Conservation (phyloP, 1,139 yeast genomes). For the Lodderomyces metapsilosis region DNA sequence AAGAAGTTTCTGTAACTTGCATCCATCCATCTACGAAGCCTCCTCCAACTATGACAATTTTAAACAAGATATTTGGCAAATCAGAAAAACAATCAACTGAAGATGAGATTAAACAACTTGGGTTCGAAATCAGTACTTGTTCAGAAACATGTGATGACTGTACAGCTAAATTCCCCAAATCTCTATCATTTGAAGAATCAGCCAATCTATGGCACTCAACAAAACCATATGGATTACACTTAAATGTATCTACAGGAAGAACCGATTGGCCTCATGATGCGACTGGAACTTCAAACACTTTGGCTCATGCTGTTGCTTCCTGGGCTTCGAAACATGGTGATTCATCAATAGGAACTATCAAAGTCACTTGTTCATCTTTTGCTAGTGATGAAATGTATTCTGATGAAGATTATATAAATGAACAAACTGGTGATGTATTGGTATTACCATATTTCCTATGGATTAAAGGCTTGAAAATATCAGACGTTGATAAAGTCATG, state of each 20-base stretch:
- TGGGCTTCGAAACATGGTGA: slow-evolving; percentile 42
- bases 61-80: slow-evolving; percentile 9
- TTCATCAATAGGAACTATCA: slow-evolving; percentile 29
- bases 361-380: slow-evolving; percentile 54
- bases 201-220: slow-evolving; percentile 69
- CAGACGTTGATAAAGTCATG: slow-evolving; percentile 47
- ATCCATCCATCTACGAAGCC: too few species aligned
- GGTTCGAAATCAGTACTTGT: slow-evolving; percentile 45
- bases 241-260: slow-evolving; percentile 79
- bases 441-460: slow-evolving; percentile 79
- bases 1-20: too few species aligned
- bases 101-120: slow-evolving; percentile 29
- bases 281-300: slow-evolving; percentile 48
- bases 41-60: slow-evolving; percentile 10
- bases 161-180: slow-evolving; percentile 51
- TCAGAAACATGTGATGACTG: slow-evolving; percentile 52
- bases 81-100: slow-evolving; percentile 8
- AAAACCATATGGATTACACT: slow-evolving; percentile 64
- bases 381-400: slow-evolving; percentile 36
- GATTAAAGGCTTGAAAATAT: slow-evolving; percentile 51
- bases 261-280: slow-evolving; percentile 86
- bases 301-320: slow-evolving; percentile 47
- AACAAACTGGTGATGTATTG: slow-evolving; percentile 54
- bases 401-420: slow-evolving; percentile 41
- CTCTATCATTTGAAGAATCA: slow-evolving; percentile 47